Evolutionary conservation across 1,284 basidiomycete species (phyloP).

Genomic region (Pholiota adiposa): DNA sequence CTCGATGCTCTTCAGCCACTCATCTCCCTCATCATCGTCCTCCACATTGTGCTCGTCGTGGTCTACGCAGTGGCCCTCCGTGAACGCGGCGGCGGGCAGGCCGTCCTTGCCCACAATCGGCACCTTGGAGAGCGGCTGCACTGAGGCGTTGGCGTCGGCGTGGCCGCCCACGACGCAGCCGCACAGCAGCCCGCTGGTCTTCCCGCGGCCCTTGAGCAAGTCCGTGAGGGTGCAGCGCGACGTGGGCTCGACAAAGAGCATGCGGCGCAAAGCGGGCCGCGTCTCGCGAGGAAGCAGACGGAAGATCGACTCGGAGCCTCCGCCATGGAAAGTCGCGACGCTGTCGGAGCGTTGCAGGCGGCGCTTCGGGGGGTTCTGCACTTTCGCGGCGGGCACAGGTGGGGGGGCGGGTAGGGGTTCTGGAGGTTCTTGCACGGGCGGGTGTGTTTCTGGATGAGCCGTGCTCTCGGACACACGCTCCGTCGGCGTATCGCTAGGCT

Average conservation of each 20-base stretch:
- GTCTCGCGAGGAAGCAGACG: slow-evolving; percentile 94
- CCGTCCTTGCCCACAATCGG: slow-evolving; percentile 1
- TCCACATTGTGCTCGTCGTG: slow-evolving; percentile 66
- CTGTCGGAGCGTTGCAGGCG: slow-evolving; percentile 59
- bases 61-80: slow-evolving; percentile 54
- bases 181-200: slow-evolving; percentile 78
- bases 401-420: slow-evolving; percentile 7
- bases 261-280: slow-evolving; percentile 86
- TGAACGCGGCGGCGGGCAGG: slow-evolving; percentile 32
- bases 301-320: slow-evolving; percentile 97
- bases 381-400: not conserved
- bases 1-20: slow-evolving; percentile 77
- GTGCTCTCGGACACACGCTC: slow-evolving; percentile 1
- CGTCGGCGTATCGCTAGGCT: slow-evolving; percentile 8
- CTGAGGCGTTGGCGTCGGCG: slow-evolving; percentile 15
- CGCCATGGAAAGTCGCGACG: slow-evolving; percentile 79
- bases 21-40: slow-evolving; percentile 75
- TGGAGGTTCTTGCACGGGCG: not conserved
- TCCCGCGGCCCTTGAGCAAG: slow-evolving; percentile 82
- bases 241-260: slow-evolving; percentile 91
- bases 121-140: slow-evolving; percentile 7
- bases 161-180: slow-evolving; percentile 56
- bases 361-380: slow-evolving; percentile 28
- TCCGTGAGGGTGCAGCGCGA: slow-evolving; percentile 95
- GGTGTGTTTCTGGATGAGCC: not conserved